A percentile compares a stretch with the other conserved stretches of the same genome.
phyloP scores from a whole-genome alignment of 495 filamentous ascomycete genomes.

The Penicillium pulvis region DNA sequence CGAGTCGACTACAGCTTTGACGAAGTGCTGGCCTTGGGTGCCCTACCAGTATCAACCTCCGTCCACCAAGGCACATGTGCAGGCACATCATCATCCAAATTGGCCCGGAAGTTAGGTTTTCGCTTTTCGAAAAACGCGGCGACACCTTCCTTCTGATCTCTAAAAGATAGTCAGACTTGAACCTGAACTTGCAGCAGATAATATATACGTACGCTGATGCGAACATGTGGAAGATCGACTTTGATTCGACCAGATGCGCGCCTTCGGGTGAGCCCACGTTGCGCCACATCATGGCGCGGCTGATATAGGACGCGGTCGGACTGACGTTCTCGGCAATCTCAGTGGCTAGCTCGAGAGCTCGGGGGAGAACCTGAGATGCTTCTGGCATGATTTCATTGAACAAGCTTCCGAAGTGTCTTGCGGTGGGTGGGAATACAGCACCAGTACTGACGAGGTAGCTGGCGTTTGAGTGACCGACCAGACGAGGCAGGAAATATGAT shows the following conservation, averaged over 20 bases:
- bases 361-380: conserved; percentile 52
- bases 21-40: conserved; percentile 21
- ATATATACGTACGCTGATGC: conserved; percentile 31
- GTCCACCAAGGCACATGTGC: conserved; percentile 35
- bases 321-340: conserved; percentile 62
- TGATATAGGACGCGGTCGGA: conserved; percentile 53
- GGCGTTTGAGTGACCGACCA: conserved; percentile 59
- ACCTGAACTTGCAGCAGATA: neutral
- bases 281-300: conserved; percentile 62
- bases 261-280: conserved; percentile 56
- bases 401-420: conserved; percentile 46
- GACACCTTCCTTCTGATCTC: conserved; percentile 53
- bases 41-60: conserved; percentile 33
- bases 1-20: conserved; percentile 35
- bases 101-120: conserved; percentile 51
- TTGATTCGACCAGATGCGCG: conserved; percentile 60
- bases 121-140: conserved; percentile 52
- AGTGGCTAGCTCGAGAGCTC: conserved; percentile 57
- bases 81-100: conserved; percentile 33
- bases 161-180: conserved; percentile 15
- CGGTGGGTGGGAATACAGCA: conserved; percentile 31
- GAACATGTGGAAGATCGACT: conserved; percentile 59
- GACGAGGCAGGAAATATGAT: conserved; percentile 63
- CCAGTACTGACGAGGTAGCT: conserved; percentile 52
- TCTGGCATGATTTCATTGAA: conserved; percentile 57